These are phyloP conservation scores for Pugionium dolabratum DNA, from an alignment of 345 rosid species.

Conservation along the genomic window DNA sequence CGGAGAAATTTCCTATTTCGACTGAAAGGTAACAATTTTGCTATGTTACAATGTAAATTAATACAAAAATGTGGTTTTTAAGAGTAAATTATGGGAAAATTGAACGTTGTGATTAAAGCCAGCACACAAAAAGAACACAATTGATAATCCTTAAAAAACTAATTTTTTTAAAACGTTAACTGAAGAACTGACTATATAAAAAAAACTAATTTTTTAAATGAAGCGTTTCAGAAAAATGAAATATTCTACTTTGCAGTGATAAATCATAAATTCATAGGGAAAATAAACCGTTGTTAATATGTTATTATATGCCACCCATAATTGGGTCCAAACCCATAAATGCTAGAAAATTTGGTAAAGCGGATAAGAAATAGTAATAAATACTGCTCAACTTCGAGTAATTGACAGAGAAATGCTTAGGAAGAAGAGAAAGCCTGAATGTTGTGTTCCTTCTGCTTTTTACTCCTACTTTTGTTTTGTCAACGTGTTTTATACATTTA, in stretches of 20 bases:
- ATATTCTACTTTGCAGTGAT: background rate
- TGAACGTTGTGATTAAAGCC: too few species aligned
- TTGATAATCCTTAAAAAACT: too few species aligned
- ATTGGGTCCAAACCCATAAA: constrained; percentile 32
- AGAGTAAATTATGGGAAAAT: too few species aligned
- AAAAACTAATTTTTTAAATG: too few species aligned
- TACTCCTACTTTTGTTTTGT: constrained; percentile 38
- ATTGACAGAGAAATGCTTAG: constrained; percentile 32
- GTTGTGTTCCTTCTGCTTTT: constrained; percentile 35
- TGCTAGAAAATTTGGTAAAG: constrained; percentile 6
- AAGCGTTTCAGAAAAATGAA: too few species aligned
- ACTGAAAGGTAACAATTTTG: too few species aligned
- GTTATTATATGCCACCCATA: constrained; percentile 2
- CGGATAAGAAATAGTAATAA: constrained; percentile 8
- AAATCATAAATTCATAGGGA: constrained; percentile 4
- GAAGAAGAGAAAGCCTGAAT: constrained; percentile 39
- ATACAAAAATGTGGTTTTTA: too few species aligned
- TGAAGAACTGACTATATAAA: too few species aligned
- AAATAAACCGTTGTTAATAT: constrained; percentile 26
- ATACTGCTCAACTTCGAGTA: constrained; percentile 24
- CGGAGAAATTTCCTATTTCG: too few species aligned
- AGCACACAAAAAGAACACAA: too few species aligned
- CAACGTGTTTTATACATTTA: constrained; percentile 37
- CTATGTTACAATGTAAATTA: too few species aligned
- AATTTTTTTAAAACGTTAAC: too few species aligned